Base-by-base conservation (phyloP, 371 early-diverging fungal species). In the Zopfochytrium polystomum region DNA sequence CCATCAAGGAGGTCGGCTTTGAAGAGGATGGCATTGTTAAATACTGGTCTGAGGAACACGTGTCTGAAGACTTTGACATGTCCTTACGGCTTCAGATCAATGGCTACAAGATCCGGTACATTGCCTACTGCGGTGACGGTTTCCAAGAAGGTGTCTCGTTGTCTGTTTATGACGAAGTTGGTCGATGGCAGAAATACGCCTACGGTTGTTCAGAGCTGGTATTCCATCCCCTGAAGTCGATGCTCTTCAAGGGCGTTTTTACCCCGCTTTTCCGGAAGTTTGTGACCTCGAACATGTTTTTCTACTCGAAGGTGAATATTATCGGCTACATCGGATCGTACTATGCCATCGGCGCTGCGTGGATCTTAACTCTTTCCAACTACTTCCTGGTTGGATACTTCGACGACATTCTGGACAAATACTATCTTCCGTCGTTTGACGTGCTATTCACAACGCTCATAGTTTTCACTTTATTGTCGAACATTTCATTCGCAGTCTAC, bases 61-160 rank as follows among this genome's bases (percentile, higher is more conserved):
- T 62, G 4, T 58, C 59, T 11, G 62, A 62, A 62, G 62, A 62
- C 32, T 62, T 62, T 34, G 62, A 62, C 56, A 62, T 62, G 62
- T 56, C 62, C 33, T 46, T 62, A 9, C 54, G 62, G 22, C 43
- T 62, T 18, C 62, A 62, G 30, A 56, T 62, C 15, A 23, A 55
- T 22, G 62, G 62, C 7, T 62, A 55, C 45, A 42, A 22, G 6
- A 23, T 62, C 50, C 54, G 62, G 18, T 62, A 62, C 55, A 34
- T 34, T 20, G 3, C 62, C 26, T 62, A 62, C 62, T 42, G 27
- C 20, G 53, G 35, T 6, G 45, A 20, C 20, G 58, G 42, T 7
- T 62, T 62, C 38, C 62, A 62, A 35, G 62, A 62, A 30, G 62
- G 62, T 58, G 62, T 62, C 6, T 58, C 58, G 7, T 34, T 62